These are phyloP conservation scores for Ceratobasidium sp. DNA, from an alignment of 1,284 basidiomycete genomes.

Conservation along the genomic window DNA sequence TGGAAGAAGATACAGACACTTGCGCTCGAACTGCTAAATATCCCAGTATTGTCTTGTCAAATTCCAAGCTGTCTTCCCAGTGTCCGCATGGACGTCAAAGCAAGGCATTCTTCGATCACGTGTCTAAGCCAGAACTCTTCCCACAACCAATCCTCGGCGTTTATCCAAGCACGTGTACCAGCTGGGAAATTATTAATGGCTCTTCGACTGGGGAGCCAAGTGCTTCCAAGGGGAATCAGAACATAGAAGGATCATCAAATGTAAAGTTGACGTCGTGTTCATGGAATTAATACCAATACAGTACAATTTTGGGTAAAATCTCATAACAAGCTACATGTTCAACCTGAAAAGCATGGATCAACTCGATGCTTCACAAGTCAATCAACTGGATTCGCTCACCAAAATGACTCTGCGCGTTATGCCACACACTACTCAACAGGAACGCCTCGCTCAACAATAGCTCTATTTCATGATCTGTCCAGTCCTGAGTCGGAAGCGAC, in stretches of 20 bases:
- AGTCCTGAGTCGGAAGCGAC: constrained; percentile 91
- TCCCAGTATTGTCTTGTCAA: background rate
- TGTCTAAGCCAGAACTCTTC: too few relatives aligned
- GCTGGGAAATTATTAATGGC: background rate
- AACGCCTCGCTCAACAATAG: constrained; percentile 95
- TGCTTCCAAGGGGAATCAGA: too few relatives aligned
- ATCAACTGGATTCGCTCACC: background rate
- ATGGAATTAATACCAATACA: too few relatives aligned
- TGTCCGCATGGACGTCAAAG: background rate
- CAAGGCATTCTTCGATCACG: background rate
- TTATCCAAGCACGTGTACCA: background rate
- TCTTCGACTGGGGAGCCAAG: too few relatives aligned
- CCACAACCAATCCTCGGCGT: background rate
- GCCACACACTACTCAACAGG: constrained; percentile 92
- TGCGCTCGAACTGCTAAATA: background rate
- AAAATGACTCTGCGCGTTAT: constrained; percentile 92
- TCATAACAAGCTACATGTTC: background rate
- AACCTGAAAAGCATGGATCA: background rate
- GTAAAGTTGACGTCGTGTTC: too few relatives aligned
- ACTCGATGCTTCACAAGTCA: background rate
- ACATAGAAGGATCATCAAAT: too few relatives aligned
- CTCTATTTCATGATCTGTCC: constrained; percentile 96
- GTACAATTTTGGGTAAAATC: too few relatives aligned
- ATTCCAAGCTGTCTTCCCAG: background rate
- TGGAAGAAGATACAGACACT: background rate